phyloP scores from a whole-genome alignment of 2,329 filamentous ascomycete species.

The Dactylonectria macrodidyma region DNA sequence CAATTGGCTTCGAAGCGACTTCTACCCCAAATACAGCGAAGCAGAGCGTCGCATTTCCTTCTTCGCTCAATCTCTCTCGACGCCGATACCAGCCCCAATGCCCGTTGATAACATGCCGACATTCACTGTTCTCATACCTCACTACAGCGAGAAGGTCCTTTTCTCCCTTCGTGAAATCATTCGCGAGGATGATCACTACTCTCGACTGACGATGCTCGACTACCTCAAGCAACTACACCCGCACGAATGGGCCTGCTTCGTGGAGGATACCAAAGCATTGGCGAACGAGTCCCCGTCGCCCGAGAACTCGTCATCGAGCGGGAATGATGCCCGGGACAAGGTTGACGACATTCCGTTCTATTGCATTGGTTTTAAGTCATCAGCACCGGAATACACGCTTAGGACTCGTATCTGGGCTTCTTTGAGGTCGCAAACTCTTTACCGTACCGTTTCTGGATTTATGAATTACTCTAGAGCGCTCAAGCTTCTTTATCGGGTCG shows the following conservation, averaged over 20 bases:
- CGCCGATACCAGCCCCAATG: slow-evolving; percentile 95
- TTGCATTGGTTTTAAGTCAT: slow-evolving; percentile 99
- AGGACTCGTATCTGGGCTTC: slow-evolving; percentile 99
- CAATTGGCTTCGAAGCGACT: slow-evolving; percentile 99
- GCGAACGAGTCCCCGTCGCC: slow-evolving; percentile 79
- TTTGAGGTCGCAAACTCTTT: slow-evolving; percentile 95
- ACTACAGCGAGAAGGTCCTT: slow-evolving; percentile 98
- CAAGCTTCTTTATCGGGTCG: slow-evolving; percentile 97
- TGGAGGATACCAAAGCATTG: slow-evolving; percentile 99
- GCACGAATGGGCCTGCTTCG: slow-evolving; percentile 99
- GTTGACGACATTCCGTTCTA: slow-evolving; percentile 99
- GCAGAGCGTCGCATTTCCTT: slow-evolving; percentile 98
- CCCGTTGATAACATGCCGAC: slow-evolving; percentile 99
- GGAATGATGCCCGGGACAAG: slow-evolving; percentile 94
- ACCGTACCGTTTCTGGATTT: slow-evolving; percentile 98
- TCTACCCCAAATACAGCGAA: slow-evolving; percentile 94
- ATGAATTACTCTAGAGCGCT: slow-evolving; percentile 99
- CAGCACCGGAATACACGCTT: slow-evolving; percentile 97
- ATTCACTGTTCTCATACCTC: slow-evolving; percentile 97
- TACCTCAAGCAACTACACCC: slow-evolving; percentile 99
- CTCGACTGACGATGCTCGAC: slow-evolving; percentile 94
- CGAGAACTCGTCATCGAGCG: slow-evolving; percentile 88
- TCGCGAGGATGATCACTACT: slow-evolving; percentile 98
- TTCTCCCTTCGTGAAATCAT: slow-evolving; percentile 98
- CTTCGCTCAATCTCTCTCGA: slow-evolving; percentile 98